These are phyloP conservation scores for Phytopythium chamaehyphon DNA, from an alignment of 352 stramenopile genomes.

Conservation along the genomic window DNA sequence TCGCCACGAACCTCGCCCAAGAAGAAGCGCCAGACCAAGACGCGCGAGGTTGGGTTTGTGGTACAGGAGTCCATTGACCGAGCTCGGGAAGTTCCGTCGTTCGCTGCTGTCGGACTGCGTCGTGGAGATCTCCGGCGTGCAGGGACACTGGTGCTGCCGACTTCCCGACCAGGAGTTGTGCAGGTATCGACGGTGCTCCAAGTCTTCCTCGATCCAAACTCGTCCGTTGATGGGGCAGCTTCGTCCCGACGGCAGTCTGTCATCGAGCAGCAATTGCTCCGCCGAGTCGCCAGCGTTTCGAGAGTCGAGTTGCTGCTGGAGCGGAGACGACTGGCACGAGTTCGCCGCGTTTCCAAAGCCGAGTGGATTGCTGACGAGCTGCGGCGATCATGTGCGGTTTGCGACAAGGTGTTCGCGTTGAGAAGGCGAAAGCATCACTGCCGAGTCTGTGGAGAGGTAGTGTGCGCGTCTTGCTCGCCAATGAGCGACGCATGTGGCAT, in stretches of 20 bases:
- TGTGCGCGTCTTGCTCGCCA: constrained; percentile 64
- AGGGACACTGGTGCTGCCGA: constrained; percentile 59
- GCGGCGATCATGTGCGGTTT: constrained; percentile 61
- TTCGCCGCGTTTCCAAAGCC: constrained; percentile 42
- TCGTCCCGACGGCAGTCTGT: constrained; percentile 10
- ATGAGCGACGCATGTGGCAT: constrained; percentile 24
- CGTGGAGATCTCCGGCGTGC: constrained; percentile 58
- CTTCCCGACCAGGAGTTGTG: constrained; percentile 49
- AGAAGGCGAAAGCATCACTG: constrained; percentile 65
- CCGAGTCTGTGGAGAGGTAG: constrained; percentile 68
- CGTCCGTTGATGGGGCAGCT: constrained; percentile 1
- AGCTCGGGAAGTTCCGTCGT: constrained; percentile 49
- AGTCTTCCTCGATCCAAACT: constrained; percentile 30
- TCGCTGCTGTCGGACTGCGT: constrained; percentile 45
- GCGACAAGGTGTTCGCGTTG: constrained; percentile 57
- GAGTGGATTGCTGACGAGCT: constrained; percentile 59
- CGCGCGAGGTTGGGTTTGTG: constrained; percentile 44
- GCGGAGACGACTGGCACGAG: constrained; percentile 45
- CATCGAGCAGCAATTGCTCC: constrained; percentile 47
- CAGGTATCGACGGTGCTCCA: constrained; percentile 67
- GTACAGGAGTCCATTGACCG: constrained; percentile 65
- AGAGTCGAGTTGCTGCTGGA: constrained; percentile 54
- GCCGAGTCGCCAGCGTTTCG: constrained; percentile 37
- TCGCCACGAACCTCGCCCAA: background rate
- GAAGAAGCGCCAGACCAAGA: background rate